Percentiles rank a stretch among this genome's conserved stretches.
Evolutionary conservation across 2,329 filamentous ascomycete genomes (phyloP).

Genomic region (Camptophora hylomeconis): DNA sequence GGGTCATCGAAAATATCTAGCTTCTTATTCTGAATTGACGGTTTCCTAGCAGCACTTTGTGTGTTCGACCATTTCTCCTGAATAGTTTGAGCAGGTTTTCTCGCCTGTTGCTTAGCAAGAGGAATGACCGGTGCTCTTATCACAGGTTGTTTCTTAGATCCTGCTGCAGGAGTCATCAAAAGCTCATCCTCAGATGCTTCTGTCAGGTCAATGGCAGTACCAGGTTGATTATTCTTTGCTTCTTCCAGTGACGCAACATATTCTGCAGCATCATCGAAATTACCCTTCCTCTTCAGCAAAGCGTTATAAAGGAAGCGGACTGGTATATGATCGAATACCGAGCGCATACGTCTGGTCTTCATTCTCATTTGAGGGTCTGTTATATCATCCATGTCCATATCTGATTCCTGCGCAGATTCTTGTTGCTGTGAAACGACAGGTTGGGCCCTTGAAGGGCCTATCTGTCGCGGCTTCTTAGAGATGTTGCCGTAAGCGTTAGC

Average conservation of each 20-base stretch:
- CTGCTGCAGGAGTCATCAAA: slow-evolving; percentile 20
- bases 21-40: slow-evolving; percentile 5
- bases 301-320: slow-evolving; percentile 38
- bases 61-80: slow-evolving; percentile 45
- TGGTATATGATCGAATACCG: slow-evolving; percentile 34
- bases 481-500: slow-evolving; percentile 26
- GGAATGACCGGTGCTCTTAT: slow-evolving; percentile 11
- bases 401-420: slow-evolving; percentile 12
- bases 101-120: slow-evolving; percentile 32
- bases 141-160: slow-evolving; percentile 5
- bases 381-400: slow-evolving; percentile 37
- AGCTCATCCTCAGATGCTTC: slow-evolving; percentile 32
- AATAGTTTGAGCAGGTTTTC: slow-evolving; percentile 41
- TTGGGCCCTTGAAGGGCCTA: slow-evolving; percentile 32
- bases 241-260: slow-evolving; percentile 31
- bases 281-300: slow-evolving; percentile 36
- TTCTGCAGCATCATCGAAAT: slow-evolving; percentile 42
- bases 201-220: slow-evolving; percentile 19
- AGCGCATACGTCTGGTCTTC: slow-evolving; percentile 41
- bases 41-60: slow-evolving; percentile 22
- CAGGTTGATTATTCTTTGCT: slow-evolving; percentile 9
- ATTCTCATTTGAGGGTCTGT: slow-evolving; percentile 34
- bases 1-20: slow-evolving; percentile 16
- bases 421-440: slow-evolving; percentile 20
- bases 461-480: slow-evolving; percentile 29